Evolutionary conservation across 2,329 filamentous ascomycete species (phyloP), one percentile per base, ranked within the genome.

Genomic region (Monosporascus sp.): DNA sequence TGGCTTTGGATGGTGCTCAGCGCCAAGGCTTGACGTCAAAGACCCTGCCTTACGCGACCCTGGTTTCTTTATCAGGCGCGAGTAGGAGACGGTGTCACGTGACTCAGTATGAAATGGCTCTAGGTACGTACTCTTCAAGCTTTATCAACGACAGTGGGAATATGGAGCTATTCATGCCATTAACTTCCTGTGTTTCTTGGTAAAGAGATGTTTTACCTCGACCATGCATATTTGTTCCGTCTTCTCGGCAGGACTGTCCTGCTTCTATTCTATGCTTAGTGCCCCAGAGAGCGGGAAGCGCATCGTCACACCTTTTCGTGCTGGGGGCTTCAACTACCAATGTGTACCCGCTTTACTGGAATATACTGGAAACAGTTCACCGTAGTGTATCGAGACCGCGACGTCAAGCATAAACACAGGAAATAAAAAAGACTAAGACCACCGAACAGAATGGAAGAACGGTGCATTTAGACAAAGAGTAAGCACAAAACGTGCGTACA

Each of bases 21-120:
- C 47, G 20, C 27, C 47, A 53, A 26, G 14, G n/a, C n/a, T 51
- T 54, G 53, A 61, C 49, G 54, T 57, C 31, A 55, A 53, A 53
- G 49, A 41, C 26, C 49, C 40, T 36, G 45, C 7, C 22, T 22
- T 26, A 46, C 43, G 43, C 43, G 43, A 46, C 43, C 24, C 16
- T 24, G 43, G n/a, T 31, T 46, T 20, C 43, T 46, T 46, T 31
- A 46, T 46, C 43, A 46, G 43, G 31, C 43, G 26, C 43, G 43
- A 46, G 14, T 46, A 46, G n/a, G 24, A 46, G 19, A 24, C 43
- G 24, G 5, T 7, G 22, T 46, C 43, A 46, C 24, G 43, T 46
- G 43, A 31, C 9, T 1, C 4, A 11, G 7, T 24, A 24, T 6
- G 20, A 43, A 43, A 43, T 5, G 19, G 40, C 6, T 11, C 40